Evolutionary conservation across 2,329 filamentous ascomycete genomes (phyloP), one percentile per base, ranked within the genome.

Genomic region (Ascosphaera pollenicola): DNA sequence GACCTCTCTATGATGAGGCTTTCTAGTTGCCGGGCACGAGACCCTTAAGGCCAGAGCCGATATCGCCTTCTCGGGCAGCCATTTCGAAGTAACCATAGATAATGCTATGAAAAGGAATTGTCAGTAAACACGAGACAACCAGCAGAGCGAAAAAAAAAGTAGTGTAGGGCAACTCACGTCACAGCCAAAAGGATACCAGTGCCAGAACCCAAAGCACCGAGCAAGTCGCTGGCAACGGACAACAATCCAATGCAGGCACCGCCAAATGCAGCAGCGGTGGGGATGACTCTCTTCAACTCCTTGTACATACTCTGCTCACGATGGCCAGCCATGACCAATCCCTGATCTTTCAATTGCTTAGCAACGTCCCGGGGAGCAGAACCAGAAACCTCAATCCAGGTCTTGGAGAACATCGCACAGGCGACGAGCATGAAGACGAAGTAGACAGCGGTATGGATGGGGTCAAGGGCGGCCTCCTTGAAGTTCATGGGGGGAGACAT

Each of bases 231-330:
- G 54, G 80, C 76, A 54, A 98, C 87, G 39, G 87, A 95, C 47
- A 98, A 75, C 50, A 81, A 87, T 68, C 89, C 89, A 67, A 98
- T 98, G 69, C 87, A 95, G 49, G 89, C 89, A 70, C 89, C 89
- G 62, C 91, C 89, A 49, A 98, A 98, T 52, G 91, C 89, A 47
- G 89, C 89, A 45, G 89, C 91, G 44, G 89, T 95, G 46, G 89
- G 91, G 48, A 98, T 98, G 53, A 98, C 89, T 55, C 89, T 80
- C 80, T 98, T 98, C 47, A 98, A 75, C 66, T 98, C 89, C 71
- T 92, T 92, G 75, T 98, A 98, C 89, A 98, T 98, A 69, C 81
- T 91, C 72, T 95, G 87, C 62, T 98, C 91, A 66, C 89, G 82
- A 70, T 98, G 89, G 56, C 89, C 89, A 54, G 89, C 87, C 91